A percentile compares a stretch with the other conserved stretches of the same genome.
Evolutionary conservation across 345 rosid species (phyloP).

Genomic region (sweet orange (Citrus sinensis)): DVS_A1.0 CM039163.1:13105001-13105500

Average conservation of each 20-base stretch:
- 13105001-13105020: neutral
- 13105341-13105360: slow-evolving; percentile 32
- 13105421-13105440: slow-evolving; percentile 10
- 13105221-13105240: slow-evolving; percentile 77
- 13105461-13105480: too few species aligned
- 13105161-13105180: slow-evolving; percentile 51
- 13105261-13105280: slow-evolving; percentile 31
- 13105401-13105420: slow-evolving; percentile 45
- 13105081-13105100: slow-evolving; percentile 63
- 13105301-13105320: neutral
- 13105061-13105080: slow-evolving; percentile 49
- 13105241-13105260: slow-evolving; percentile 54
- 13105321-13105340: slow-evolving; percentile 50
- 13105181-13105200: slow-evolving; percentile 71
- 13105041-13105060: too few species aligned
- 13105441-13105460: too few species aligned
- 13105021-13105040: too few species aligned
- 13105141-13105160: slow-evolving; percentile 87
- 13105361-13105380: slow-evolving; percentile 41
- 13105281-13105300: neutral
- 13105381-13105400: slow-evolving; percentile 46
- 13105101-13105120: slow-evolving; percentile 82
- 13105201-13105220: slow-evolving; percentile 89
- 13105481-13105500: too few species aligned
- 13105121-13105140: slow-evolving; percentile 89